Evolutionary conservation across 2,329 filamentous ascomycete genomes (phyloP).

Genomic region (Colletotrichum camelliae): DNA sequence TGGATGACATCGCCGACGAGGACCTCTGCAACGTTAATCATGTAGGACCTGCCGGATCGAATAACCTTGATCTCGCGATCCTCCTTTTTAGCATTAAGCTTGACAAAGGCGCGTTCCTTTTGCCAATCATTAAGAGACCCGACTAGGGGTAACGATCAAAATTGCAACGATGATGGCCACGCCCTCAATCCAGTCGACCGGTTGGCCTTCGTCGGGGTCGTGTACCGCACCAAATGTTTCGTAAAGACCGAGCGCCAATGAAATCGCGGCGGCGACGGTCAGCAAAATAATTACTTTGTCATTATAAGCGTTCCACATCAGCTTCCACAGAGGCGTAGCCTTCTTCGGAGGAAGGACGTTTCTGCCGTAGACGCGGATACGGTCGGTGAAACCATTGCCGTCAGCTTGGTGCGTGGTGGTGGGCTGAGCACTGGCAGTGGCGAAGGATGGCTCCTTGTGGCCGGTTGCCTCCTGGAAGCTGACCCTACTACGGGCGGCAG

Average conservation of each 20-base stretch:
- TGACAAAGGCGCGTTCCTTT: conserved; percentile 70
- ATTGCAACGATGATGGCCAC: conserved; percentile 71
- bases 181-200: conserved; percentile 71
- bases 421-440: neutral
- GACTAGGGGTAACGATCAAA: conserved; percentile 65
- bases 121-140: conserved; percentile 72
- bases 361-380: conserved; percentile 61
- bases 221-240: conserved; percentile 63
- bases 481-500: conserved; percentile 64
- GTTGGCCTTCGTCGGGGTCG: conserved; percentile 39
- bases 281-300: conserved; percentile 72
- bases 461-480: conserved; percentile 70
- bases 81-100: conserved; percentile 66
- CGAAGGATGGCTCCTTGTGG: conserved; percentile 15
- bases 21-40: conserved; percentile 70
- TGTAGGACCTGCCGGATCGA: conserved; percentile 67
- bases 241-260: conserved; percentile 70
- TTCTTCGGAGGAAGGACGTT: conserved; percentile 70
- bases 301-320: conserved; percentile 73
- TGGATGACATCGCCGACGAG: conserved; percentile 74
- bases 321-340: conserved; percentile 61
- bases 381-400: conserved; percentile 44
- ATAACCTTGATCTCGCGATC: conserved; percentile 71
- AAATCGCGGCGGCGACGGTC: conserved; percentile 69
- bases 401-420: neutral